Conservation (phyloP, 257 asterid genomes). For the Lycium ferocissimum region DNA sequence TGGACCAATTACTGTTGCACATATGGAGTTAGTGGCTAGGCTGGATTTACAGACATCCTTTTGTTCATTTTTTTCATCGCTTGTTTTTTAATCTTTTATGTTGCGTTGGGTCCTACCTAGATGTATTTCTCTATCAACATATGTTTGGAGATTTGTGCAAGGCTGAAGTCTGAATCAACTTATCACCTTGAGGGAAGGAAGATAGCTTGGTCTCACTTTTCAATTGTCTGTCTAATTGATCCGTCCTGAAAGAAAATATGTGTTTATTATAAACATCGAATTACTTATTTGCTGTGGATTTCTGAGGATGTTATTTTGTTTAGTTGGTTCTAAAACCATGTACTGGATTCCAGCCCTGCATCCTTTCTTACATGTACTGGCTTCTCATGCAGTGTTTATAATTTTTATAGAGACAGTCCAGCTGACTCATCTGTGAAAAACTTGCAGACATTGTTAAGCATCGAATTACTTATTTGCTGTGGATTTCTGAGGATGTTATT, state of each 20-base stretch:
- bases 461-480: no score
- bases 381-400: constrained; percentile 9
- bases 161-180: not conserved
- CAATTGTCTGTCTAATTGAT: not conserved
- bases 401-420: not conserved
- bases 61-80: not conserved
- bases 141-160: constrained; percentile 19
- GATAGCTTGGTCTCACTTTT: not conserved
- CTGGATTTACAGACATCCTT: constrained; percentile 13
- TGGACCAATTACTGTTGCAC: not conserved
- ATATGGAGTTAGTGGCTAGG: constrained; percentile 18
- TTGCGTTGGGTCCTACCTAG: not conserved
- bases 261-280: constrained; percentile 19
- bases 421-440: constrained; percentile 33
- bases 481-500: not conserved
- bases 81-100: constrained; percentile 6
- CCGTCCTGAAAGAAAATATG: not conserved
- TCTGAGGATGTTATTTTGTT: not conserved
- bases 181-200: constrained; percentile 26
- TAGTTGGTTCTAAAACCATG: not conserved
- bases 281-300: constrained; percentile 16
- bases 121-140: constrained; percentile 12
- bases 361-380: constrained; percentile 22
- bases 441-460: constrained; percentile 68
- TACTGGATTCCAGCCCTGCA: not conserved